phyloP scores from a whole-genome alignment of 441 rosid genomes.

The Gossypium lobatum region DNA sequence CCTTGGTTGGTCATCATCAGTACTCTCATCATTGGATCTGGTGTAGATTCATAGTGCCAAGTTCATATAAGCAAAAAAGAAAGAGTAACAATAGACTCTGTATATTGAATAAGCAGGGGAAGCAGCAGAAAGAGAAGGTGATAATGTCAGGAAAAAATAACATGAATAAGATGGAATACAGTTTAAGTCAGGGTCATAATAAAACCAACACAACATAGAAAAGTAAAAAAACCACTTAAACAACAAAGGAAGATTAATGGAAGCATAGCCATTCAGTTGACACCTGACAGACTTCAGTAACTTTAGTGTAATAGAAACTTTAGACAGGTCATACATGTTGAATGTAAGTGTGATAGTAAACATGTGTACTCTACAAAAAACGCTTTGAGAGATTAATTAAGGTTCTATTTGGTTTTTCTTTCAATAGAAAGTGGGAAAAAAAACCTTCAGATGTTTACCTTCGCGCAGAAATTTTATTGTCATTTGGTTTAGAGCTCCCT shows the following conservation, averaged over 20 bases:
- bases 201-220: not conserved
- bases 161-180: not conserved
- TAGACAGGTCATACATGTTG: not conserved
- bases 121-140: not conserved
- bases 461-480: conserved; percentile 31
- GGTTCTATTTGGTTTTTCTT: not conserved
- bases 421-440: not conserved
- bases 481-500: conserved; percentile 46
- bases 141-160: not conserved
- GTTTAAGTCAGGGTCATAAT: not conserved
- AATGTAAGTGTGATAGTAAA: not conserved
- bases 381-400: not conserved
- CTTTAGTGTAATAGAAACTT: not conserved
- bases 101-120: not conserved
- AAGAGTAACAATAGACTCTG: not conserved
- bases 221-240: not conserved
- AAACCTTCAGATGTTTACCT: conserved; percentile 36
- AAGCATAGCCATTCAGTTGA: not conserved
- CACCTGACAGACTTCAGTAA: not conserved
- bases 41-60: conserved; percentile 1
- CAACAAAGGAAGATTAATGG: not conserved
- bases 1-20: conserved; percentile 59
- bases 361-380: not conserved
- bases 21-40: conserved; percentile 43
- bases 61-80: not conserved